A percentile compares a stretch with the other conserved stretches of the same genome.
These are phyloP conservation scores for Pilobolus umbonatus DNA, from an alignment of 192 early-diverging fungal genomes.

Conservation along the genomic window DNA sequence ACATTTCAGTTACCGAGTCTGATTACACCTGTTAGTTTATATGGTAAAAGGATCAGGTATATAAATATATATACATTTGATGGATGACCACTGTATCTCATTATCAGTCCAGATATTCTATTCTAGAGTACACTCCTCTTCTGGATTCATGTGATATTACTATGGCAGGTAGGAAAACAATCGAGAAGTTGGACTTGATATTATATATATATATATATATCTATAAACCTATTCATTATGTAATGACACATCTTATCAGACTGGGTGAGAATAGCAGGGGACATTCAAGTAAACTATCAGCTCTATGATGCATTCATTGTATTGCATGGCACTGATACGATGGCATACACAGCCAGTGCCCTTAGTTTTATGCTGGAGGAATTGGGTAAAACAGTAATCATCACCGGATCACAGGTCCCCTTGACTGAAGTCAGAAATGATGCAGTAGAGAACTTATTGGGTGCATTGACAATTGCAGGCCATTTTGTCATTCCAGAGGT, in stretches of 20 bases:
- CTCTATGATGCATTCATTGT: constrained; percentile 95
- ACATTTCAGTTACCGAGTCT: constrained; percentile 38
- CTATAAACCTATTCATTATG: background rate
- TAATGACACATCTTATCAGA: constrained; percentile 52
- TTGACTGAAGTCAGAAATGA: constrained; percentile 97
- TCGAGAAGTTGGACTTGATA: background rate
- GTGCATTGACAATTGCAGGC: constrained; percentile 94
- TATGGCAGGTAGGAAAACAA: constrained; percentile 48
- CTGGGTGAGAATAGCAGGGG: constrained; percentile 94
- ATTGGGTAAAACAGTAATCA: constrained; percentile 94
- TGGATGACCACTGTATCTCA: background rate
- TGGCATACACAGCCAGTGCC: constrained; percentile 83
- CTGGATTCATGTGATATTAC: constrained; percentile 95
- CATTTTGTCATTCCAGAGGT: constrained; percentile 98
- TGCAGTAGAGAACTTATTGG: constrained; percentile 93
- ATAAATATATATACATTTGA: background rate
- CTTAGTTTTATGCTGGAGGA: constrained; percentile 96
- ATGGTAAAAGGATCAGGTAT: constrained; percentile 80
- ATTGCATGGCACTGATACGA: constrained; percentile 89
- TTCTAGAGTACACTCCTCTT: constrained; percentile 92
- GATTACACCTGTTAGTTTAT: constrained; percentile 84
- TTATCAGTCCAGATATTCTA: constrained; percentile 61
- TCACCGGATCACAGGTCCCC: constrained; percentile 97
- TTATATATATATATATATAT: background rate
- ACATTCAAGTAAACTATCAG: constrained; percentile 93